phyloP scores from a whole-genome alignment of 2,329 filamentous ascomycete genomes.

The Colletotrichum sansevieriae region DNA sequence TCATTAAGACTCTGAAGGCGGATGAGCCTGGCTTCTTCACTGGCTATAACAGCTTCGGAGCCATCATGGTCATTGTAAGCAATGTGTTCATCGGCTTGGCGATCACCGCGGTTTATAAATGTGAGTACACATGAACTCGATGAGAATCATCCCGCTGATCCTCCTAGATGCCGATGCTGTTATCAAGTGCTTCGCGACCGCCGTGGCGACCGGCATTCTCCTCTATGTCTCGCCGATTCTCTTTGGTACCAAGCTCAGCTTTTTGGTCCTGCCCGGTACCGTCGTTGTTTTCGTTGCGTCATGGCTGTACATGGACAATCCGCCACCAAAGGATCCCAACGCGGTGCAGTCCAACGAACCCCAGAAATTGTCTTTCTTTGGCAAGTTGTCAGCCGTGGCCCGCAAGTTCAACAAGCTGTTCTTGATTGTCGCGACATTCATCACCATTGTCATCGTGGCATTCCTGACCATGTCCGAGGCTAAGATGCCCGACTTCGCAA shows the following conservation, averaged over 20 bases:
- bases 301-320: constrained; percentile 49
- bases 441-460: constrained; percentile 44
- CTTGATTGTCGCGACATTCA: constrained; percentile 32
- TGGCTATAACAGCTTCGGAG: constrained; percentile 46
- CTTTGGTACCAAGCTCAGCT: constrained; percentile 47
- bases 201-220: constrained; percentile 49
- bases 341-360: constrained; percentile 27
- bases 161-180: constrained; percentile 50
- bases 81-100: constrained; percentile 52
- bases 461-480: constrained; percentile 42
- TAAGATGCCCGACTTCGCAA: constrained; percentile 41
- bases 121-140: constrained; percentile 39
- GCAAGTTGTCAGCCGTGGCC: constrained; percentile 36
- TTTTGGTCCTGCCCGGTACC: constrained; percentile 48
- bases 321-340: constrained; percentile 45
- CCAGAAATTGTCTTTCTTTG: constrained; percentile 35
- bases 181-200: constrained; percentile 51
- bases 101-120: constrained; percentile 53
- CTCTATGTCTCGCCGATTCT: constrained; percentile 49
- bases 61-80: constrained; percentile 50
- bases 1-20: constrained; percentile 44
- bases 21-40: constrained; percentile 48
- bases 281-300: constrained; percentile 49
- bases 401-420: constrained; percentile 41
- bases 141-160: constrained; percentile 14